Conservation (phyloP, 1,284 basidiomycete species). For the Ceratobasidium sp. region DNA sequence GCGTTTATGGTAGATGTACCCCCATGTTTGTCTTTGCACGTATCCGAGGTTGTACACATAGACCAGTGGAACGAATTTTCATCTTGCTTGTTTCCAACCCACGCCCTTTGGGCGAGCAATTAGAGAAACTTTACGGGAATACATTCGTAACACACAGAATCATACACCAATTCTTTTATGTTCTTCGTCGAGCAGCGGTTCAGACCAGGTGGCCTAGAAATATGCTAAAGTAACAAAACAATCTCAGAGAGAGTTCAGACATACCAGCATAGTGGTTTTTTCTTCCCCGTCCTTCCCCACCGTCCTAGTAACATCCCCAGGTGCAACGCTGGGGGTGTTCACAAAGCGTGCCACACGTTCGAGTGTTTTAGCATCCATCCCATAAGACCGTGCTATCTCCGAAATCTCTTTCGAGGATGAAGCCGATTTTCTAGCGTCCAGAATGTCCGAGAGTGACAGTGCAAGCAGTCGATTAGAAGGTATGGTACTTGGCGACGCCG, state of each 20-base stretch:
- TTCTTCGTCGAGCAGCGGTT: slow-evolving; percentile 40
- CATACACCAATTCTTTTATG: slow-evolving; percentile 22
- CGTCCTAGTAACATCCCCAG: slow-evolving; percentile 62
- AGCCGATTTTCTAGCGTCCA: slow-evolving; percentile 74
- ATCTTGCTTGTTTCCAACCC: slow-evolving; percentile 21
- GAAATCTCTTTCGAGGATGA: slow-evolving; percentile 62
- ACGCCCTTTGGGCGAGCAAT: neutral
- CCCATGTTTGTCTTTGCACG: slow-evolving; percentile 25
- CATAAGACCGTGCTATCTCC: slow-evolving; percentile 67
- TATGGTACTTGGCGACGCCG: slow-evolving; percentile 55
- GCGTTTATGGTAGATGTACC: slow-evolving; percentile 26
- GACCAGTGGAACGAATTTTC: slow-evolving; percentile 43
- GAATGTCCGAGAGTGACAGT: slow-evolving; percentile 67
- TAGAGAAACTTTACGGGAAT: neutral
- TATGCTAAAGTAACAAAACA: neutral
- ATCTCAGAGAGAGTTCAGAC: neutral
- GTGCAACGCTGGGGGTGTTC: slow-evolving; percentile 77
- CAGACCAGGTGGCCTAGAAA: slow-evolving; percentile 38
- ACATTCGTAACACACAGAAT: neutral
- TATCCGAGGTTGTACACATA: slow-evolving; percentile 44
- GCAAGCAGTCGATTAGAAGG: slow-evolving; percentile 68
- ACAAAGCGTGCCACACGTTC: slow-evolving; percentile 71
- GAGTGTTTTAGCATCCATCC: slow-evolving; percentile 68
- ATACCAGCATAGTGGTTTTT: slow-evolving; percentile 68
- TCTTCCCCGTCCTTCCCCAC: slow-evolving; percentile 72